phyloP scores from a whole-genome alignment of 2,329 filamentous ascomycete genomes.

The Botrytis elliptica region DNA sequence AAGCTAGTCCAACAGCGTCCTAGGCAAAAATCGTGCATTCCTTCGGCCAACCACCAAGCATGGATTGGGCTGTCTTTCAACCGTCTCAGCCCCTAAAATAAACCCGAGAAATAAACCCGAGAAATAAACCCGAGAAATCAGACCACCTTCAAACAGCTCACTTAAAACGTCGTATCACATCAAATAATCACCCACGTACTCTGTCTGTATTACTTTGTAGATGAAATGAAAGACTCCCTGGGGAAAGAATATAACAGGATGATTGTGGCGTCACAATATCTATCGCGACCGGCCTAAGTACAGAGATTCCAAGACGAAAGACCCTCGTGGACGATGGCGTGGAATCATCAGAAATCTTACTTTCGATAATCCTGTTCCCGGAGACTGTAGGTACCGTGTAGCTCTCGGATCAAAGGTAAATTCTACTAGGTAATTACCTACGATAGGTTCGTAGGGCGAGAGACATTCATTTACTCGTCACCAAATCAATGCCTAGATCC shows the following conservation, averaged over 20 bases:
- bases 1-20: not conserved
- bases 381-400: not conserved
- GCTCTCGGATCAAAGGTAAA: not conserved
- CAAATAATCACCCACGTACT: not conserved
- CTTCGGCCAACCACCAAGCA: not conserved
- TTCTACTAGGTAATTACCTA: not conserved
- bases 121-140: not conserved
- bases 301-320: no score
- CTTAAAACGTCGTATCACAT: not conserved
- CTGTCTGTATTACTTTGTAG: no score
- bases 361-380: not conserved
- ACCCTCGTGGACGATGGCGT: not conserved
- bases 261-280: not conserved
- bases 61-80: not conserved
- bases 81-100: not conserved
- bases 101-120: not conserved
- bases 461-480: not conserved
- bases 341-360: not conserved
- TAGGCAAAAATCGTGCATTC: not conserved
- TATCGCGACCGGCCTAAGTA: not conserved
- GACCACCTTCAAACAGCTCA: slow-evolving; percentile 6
- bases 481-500: not conserved
- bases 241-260: not conserved
- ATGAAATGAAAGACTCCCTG: not conserved
- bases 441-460: not conserved